phyloP scores from a whole-genome alignment of 2,329 filamentous ascomycete genomes.

The Torrubiella hemipterigena region DNA sequence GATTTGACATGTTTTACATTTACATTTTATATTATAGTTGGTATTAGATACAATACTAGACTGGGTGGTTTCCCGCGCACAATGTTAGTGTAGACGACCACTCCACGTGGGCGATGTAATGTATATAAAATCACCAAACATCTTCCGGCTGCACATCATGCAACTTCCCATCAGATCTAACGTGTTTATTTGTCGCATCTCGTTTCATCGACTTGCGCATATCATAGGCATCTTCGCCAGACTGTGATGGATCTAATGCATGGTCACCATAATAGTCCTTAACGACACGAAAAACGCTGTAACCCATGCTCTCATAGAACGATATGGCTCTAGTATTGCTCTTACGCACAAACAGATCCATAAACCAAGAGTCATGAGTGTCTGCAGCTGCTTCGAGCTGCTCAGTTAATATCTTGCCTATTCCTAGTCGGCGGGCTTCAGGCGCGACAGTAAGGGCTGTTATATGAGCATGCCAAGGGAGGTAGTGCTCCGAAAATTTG shows the following conservation, averaged over 20 bases:
- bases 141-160: slow-evolving; percentile 70
- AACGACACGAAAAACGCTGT: slow-evolving; percentile 80
- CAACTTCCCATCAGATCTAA: slow-evolving; percentile 69
- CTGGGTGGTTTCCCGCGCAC: too few species aligned
- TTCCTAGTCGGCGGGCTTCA: slow-evolving; percentile 70
- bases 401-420: slow-evolving; percentile 72
- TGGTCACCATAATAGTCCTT: slow-evolving; percentile 91
- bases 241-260: slow-evolving; percentile 46
- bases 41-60: too few species aligned
- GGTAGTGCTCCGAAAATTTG: slow-evolving; percentile 71
- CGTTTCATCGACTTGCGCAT: slow-evolving; percentile 88
- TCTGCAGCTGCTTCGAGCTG: slow-evolving; percentile 76
- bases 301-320: slow-evolving; percentile 85
- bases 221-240: slow-evolving; percentile 81
- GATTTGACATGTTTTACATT: too few species aligned
- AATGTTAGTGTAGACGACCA: too few species aligned
- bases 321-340: slow-evolving; percentile 80
- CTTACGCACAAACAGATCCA: slow-evolving; percentile 84
- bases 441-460: slow-evolving; percentile 90
- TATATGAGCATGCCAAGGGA: slow-evolving; percentile 99
- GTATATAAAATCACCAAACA: slow-evolving; percentile 70
- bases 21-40: too few species aligned
- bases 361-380: slow-evolving; percentile 79
- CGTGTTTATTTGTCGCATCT: slow-evolving; percentile 63
- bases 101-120: too few species aligned